These are phyloP conservation scores for Apophysomyces ossiformis DNA, from an alignment of 371 early-diverging fungal genomes.

Conservation along the genomic window DNA sequence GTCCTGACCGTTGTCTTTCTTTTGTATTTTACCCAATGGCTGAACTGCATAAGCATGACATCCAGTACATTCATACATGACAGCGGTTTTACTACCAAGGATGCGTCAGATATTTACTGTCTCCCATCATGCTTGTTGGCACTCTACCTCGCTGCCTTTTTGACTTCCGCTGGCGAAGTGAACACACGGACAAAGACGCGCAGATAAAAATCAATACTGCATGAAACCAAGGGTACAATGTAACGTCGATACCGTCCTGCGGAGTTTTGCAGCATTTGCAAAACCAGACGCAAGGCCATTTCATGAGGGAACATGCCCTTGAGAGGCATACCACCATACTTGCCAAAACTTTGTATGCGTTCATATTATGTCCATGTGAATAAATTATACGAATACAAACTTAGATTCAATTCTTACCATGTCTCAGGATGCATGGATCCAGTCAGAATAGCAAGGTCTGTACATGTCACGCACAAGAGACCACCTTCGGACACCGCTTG, in stretches of 20 bases:
- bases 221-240: conserved; percentile 92
- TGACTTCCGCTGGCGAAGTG: conserved; percentile 77
- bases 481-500: conserved; percentile 94
- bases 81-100: conserved; percentile 65
- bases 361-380: background rate
- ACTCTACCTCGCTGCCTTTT: conserved; percentile 74
- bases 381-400: too few relatives aligned
- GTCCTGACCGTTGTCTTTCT: conserved; percentile 54
- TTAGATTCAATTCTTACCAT: conserved; percentile 56
- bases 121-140: background rate
- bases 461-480: conserved; percentile 98
- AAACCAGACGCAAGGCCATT: conserved; percentile 89
- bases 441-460: conserved; percentile 98
- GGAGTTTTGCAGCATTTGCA: conserved; percentile 84
- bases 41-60: conserved; percentile 78
- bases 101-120: background rate
- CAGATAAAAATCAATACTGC: conserved; percentile 99
- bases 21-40: conserved; percentile 67
- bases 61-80: conserved; percentile 86
- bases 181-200: conserved; percentile 97
- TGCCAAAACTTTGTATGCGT: conserved; percentile 70
- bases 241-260: conserved; percentile 89
- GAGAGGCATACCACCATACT: conserved; percentile 95
- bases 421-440: conserved; percentile 91
- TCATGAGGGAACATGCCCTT: conserved; percentile 85